phyloP scores from a whole-genome alignment of 345 rosid genomes.

The Kandelia obovata region DNA sequence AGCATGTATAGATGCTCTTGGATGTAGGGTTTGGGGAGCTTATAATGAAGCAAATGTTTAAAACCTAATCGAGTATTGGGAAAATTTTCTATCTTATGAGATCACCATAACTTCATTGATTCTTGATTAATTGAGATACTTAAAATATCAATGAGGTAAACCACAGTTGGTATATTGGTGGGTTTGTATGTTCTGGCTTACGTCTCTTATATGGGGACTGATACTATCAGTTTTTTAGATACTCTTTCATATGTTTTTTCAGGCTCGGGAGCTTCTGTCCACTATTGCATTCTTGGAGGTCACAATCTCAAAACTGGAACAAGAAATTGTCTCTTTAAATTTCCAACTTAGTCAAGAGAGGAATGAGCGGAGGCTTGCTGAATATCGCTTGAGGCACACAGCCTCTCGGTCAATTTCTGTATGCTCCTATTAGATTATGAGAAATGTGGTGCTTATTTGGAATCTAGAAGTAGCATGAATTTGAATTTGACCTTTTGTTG shows the following conservation, averaged over 20 bases:
- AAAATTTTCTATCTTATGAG: no score
- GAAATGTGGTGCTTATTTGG: conserved; percentile 24
- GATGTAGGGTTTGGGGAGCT: no score
- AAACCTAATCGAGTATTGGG: no score
- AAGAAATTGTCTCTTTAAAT: conserved; percentile 73
- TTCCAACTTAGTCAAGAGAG: conserved; percentile 94
- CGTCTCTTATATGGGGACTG: neutral
- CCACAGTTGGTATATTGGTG: neutral
- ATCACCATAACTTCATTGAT: no score
- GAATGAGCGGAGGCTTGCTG: conserved; percentile 80
- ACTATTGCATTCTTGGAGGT: conserved; percentile 62
- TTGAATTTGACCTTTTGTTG: neutral
- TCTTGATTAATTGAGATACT: no score
- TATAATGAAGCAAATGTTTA: no score
- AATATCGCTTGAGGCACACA: conserved; percentile 61
- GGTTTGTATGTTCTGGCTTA: conserved; percentile 1
- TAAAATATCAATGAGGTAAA: no score
- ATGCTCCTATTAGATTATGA: conserved; percentile 7
- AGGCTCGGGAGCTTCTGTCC: conserved; percentile 79
- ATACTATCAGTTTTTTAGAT: neutral
- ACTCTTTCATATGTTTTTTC: conserved; percentile 19
- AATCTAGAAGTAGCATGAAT: neutral
- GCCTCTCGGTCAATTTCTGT: conserved; percentile 42
- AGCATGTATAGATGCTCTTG: no score
- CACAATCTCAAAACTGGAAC: conserved; percentile 66